Evolutionary conservation across 2,329 filamentous ascomycete species (phyloP).

Genomic region (Phaeophleospora eucalypticola): DNA sequence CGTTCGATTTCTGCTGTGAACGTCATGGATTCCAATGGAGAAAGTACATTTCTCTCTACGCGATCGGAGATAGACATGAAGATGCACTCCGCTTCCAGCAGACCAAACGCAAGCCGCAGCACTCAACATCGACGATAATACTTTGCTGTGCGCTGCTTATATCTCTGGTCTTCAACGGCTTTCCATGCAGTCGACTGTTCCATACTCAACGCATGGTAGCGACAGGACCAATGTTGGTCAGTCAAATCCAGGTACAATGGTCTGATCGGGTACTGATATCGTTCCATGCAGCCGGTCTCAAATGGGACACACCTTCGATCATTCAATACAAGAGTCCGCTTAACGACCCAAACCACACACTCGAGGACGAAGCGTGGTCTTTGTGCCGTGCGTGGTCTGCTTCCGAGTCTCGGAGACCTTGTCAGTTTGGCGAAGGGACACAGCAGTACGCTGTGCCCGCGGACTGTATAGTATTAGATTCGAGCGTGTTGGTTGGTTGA

Average conservation of each 20-base stretch:
- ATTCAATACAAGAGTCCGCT: background rate
- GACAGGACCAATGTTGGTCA: background rate
- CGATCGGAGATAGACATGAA: background rate
- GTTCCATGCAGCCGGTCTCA: background rate
- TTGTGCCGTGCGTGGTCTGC: too few relatives aligned
- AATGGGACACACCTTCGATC: background rate
- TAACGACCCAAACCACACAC: background rate
- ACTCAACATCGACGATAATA: background rate
- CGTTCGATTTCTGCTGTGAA: too few relatives aligned
- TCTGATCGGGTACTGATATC: background rate
- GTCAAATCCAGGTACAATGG: background rate
- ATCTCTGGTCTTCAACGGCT: background rate
- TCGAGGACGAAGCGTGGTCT: constrained; percentile 1
- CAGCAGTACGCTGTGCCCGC: too few relatives aligned
- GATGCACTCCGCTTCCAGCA: background rate
- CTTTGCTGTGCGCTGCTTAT: constrained; percentile 1
- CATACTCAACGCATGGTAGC: background rate
- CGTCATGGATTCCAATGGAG: too few relatives aligned
- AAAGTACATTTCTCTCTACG: background rate
- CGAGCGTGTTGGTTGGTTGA: too few relatives aligned
- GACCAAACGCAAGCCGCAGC: background rate
- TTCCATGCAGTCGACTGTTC: background rate
- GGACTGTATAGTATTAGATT: too few relatives aligned
- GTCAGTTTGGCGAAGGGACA: too few relatives aligned
- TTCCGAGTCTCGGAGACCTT: background rate